Base-by-base conservation (phyloP, 2,329 filamentous ascomycete genomes). In the Pseudogymnoascus destructans region DNA sequence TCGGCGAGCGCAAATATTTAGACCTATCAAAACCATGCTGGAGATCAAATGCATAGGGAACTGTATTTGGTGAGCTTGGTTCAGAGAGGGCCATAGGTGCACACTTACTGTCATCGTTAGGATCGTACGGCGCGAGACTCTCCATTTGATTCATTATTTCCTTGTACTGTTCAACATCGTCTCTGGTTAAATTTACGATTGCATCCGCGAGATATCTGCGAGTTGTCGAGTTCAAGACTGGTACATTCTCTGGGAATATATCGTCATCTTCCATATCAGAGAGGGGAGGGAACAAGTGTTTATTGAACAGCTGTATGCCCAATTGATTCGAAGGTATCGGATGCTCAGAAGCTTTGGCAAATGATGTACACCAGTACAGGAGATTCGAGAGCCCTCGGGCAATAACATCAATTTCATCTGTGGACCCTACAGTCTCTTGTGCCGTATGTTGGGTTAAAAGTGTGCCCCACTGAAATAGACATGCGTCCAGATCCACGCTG, bases 1-100 rank as follows among this genome's bases (percentile, higher is more conserved):
- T 87, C 1, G 80, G 73, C 1, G 88, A 83, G 61, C 89, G 82
- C n/a, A 95, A 79, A 13, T 82, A 79, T 65, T 80, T 84, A 36
- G 71, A 72, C 32, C 84, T 77, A 56, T 92, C 87, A 61, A 87
- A 85, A 52, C 75, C 71, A 66, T 76, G 79, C 3, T 73, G 73
- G 3, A 86, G 73, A 0, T 87, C 80, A 61, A 84, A 85, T 11
- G 76, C 74, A 64, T 86, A 85, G 5, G 78, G 75, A 56, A 76
- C 74, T 62, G 57, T 15, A 49, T 63, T 60, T n/a, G 56, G 61
- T 70, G 55, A 69, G 67, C 61, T 57, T 60, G 17, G 10, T 32
- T 32, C 5, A 27, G 15, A 32, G n/a, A 13, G 15, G 15, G 8
- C n/a, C n/a, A 13, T 17, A 11, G 27, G 17, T 27, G 56, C 10